Base-by-base conservation (phyloP, 352 stramenopile genomes). In the Phytophthora pluvialis region DNA sequence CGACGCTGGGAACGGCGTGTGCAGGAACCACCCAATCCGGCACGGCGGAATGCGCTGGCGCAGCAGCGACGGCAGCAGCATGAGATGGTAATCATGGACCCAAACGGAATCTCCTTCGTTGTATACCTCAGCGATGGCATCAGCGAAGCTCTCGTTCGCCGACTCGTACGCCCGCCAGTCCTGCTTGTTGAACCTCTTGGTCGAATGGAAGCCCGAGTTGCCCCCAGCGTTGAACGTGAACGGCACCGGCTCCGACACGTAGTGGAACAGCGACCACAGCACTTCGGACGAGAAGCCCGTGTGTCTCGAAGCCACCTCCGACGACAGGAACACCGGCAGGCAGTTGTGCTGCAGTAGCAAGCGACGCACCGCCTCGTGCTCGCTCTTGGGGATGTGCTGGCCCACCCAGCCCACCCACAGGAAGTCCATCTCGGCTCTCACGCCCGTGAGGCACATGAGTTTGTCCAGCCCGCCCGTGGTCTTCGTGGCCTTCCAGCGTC, bases 221-320 rank as follows among this genome's bases (percentile, higher is more conserved):
- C 55, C 56, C 5, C 73, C 75, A 4, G 67, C 51, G 28, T 81
- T 86, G 15, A 75, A 66, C 12, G 71, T 77, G n/a, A 85, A 68
- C 1, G 80, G 70, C 21, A 87, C 73, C 0, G 83, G 80, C 56
- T 93, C 83, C 33, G 89, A 90, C 6, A 97, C 88, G 44, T 97
- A 97, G 72, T 97, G 90, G 54, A 97, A 97, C 8, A 97, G 72
- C 42, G 90, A 93, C 90, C 90, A 97, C n/a, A 97, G 71, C 49
- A 97, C 89, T 59, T 97, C 88, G 8, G 92, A 93, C 25, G 86
- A 96, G 58, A 97, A 97, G n/a, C 78, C 71, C 16, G 84, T 93
- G 73, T 97, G 91, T 56, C 86, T 86, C 15, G 80, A 90, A n/a
- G 91, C 86, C 42, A 94, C 82, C 25, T 96, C 80, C 3, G 85